These are phyloP conservation scores for Penicillium bialowiezense DNA, from an alignment of 495 filamentous ascomycete genomes.

Conservation along the genomic window DNA sequence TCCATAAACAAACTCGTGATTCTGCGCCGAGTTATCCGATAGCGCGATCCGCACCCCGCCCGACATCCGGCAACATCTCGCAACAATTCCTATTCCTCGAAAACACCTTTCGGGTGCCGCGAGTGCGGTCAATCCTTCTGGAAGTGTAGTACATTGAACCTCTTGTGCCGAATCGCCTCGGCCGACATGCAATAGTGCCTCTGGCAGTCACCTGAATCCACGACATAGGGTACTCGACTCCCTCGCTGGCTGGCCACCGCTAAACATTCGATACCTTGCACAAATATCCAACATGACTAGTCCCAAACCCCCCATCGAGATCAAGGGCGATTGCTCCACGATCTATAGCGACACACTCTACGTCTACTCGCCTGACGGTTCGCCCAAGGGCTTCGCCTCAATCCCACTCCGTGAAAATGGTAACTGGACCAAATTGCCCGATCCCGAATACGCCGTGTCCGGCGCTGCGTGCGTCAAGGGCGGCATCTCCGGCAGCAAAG, in stretches of 20 bases:
- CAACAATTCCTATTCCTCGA: background rate
- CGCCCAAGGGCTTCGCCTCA: slow-evolving; percentile 70
- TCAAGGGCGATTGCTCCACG: slow-evolving; percentile 78
- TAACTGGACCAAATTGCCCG: slow-evolving; percentile 63
- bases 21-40: slow-evolving; percentile 5
- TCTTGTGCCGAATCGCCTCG: slow-evolving; percentile 9
- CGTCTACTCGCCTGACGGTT: slow-evolving; percentile 70
- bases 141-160: background rate
- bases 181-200: slow-evolving; percentile 42
- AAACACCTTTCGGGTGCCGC: background rate
- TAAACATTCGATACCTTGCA: slow-evolving; percentile 32
- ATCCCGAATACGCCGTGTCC: slow-evolving; percentile 59
- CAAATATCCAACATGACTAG: slow-evolving; percentile 51
- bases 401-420: slow-evolving; percentile 65
- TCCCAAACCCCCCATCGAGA: slow-evolving; percentile 60
- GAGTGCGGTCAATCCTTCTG: background rate
- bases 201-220: slow-evolving; percentile 37
- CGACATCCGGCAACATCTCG: background rate
- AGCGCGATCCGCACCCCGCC: background rate
- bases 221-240: slow-evolving; percentile 13
- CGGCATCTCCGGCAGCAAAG: slow-evolving; percentile 38
- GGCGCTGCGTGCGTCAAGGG: slow-evolving; percentile 76
- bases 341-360: slow-evolving; percentile 84
- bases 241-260: slow-evolving; percentile 29
- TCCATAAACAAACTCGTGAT: background rate